Base-by-base conservation (phyloP, 352 stramenopile genomes). In the Pythium phragmitis region DNA sequence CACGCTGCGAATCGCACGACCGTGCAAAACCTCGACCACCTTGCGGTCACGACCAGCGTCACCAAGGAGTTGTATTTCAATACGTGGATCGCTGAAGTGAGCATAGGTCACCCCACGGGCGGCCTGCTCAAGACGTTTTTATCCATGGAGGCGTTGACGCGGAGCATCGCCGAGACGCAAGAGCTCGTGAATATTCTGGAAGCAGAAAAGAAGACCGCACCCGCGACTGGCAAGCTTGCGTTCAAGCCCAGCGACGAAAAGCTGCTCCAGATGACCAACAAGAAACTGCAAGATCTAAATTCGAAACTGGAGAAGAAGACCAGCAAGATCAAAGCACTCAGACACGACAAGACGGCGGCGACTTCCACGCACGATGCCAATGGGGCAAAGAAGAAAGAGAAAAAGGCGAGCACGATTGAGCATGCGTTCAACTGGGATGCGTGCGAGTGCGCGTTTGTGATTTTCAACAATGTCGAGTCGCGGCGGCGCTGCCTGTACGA, bases 81-180 rank as follows among this genome's bases (percentile, higher is more conserved):
- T 47, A 88, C 80, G n/a, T 96, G 87, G 89, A 81, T 96, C 37
- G 88, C 87, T 7, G 87, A 96, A 66, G 85, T 96, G 21, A 91
- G 81, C 43, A 75, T 96, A 8, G 82, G 78, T 19, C 81, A 86
- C 37, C 84, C 88, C 5, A 94, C 86, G 0, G 85, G 86, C 5
- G 86, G 80, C 0, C 52, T 96, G 9, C 65, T 96, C 26, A 63
- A 74, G 6, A 87, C 74, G 7, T 96, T 94, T 56, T 49, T 95
- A 8, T 76, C 72, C 6, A 87, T 94, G 74, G 82, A 94, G 63
- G 73, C 69, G 17, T 66, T 94, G 1, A 92, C 77, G 0, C 70
- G 69, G 1, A 77, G 70, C 33, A 89, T 97, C 28, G 67, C 74
- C 0, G 73, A 89, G 55, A 80, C 81, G 1, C 60, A 87, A 23